Evolutionary conservation across 345 rosid genomes (phyloP).

Genomic region (Angophora floribunda): DNA sequence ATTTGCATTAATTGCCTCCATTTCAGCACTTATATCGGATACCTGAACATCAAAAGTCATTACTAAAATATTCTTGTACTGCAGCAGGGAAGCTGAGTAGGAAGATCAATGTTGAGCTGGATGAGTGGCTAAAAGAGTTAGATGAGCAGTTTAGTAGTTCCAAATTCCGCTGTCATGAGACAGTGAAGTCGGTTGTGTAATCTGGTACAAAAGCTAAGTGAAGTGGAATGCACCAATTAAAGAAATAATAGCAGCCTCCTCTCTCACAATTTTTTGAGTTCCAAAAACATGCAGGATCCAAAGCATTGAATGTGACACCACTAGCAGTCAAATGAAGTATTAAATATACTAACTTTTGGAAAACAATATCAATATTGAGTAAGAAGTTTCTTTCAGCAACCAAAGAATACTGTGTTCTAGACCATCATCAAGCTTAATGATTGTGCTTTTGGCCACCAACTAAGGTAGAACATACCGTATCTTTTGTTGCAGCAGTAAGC

Average conservation of each 20-base stretch:
- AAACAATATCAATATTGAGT: neutral
- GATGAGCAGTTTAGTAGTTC: neutral
- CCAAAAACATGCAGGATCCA: neutral
- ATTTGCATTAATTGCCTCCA: constrained; percentile 29
- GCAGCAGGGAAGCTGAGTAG: neutral
- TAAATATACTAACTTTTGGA: neutral
- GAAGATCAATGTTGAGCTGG: neutral
- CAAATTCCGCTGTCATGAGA: neutral
- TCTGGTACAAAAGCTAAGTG: neutral
- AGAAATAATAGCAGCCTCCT: neutral
- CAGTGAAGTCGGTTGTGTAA: neutral
- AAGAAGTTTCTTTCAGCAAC: neutral
- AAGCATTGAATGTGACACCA: neutral
- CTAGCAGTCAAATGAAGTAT: neutral
- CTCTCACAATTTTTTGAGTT: neutral
- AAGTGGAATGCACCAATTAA: neutral
- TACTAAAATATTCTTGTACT: neutral
- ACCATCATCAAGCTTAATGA: neutral
- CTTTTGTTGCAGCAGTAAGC: constrained; percentile 45
- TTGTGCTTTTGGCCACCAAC: neutral
- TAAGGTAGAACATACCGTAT: constrained; percentile 34
- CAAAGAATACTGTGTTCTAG: neutral
- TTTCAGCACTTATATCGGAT: constrained; percentile 33
- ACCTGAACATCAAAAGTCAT: constrained; percentile 24
- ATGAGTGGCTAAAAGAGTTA: neutral